Conservation (phyloP, 1,139 yeast genomes). For the Zygosaccharomyces pseudobailii region DNA sequence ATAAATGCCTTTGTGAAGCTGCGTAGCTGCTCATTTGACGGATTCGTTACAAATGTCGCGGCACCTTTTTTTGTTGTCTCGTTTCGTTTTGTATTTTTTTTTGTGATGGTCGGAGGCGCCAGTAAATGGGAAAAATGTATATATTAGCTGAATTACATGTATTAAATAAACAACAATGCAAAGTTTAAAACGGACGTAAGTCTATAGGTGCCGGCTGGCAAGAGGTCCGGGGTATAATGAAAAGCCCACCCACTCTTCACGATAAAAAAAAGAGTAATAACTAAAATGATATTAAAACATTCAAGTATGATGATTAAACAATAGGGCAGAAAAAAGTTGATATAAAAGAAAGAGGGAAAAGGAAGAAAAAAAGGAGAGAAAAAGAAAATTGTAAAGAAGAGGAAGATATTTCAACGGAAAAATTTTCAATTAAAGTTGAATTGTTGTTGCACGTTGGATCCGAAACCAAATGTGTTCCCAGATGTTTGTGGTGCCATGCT, state of each 20-base stretch:
- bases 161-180: background rate
- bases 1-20: slow-evolving; percentile 6
- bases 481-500: slow-evolving; percentile 78
- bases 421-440: slow-evolving; percentile 34
- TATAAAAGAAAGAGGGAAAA: background rate
- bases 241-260: background rate
- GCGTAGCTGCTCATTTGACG: background rate
- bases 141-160: background rate
- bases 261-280: slow-evolving; percentile 5
- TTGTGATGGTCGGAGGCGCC: background rate
- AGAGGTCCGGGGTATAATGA: background rate
- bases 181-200: background rate
- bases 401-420: background rate
- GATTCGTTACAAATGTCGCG: background rate
- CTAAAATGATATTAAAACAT: slow-evolving; percentile 6
- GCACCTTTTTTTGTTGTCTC: background rate
- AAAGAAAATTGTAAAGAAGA: background rate
- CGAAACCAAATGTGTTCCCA: slow-evolving; percentile 86
- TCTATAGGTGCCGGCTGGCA: background rate
- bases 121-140: background rate
- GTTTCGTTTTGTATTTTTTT: background rate
- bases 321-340: slow-evolving; percentile 3
- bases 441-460: slow-evolving; percentile 45
- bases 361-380: slow-evolving; percentile 1
- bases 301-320: slow-evolving; percentile 2